Evolutionary conservation across 140 eudicot genomes (phyloP).

Genomic region (Ambrosia hybrid): DNA sequence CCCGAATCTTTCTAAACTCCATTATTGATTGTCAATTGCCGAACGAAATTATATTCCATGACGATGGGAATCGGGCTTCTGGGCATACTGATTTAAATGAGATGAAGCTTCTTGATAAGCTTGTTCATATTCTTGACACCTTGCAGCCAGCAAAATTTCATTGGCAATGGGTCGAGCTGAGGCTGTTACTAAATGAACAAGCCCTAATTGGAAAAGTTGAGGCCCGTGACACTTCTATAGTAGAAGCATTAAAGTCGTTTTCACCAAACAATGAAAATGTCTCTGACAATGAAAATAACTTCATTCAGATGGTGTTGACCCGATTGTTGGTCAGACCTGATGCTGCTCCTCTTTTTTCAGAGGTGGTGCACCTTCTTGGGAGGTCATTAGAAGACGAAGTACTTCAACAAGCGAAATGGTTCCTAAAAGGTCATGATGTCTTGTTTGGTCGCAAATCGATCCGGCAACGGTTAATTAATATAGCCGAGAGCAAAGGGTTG

Average conservation of each 20-base stretch:
- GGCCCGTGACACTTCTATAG: conserved; percentile 56
- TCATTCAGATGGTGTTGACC: conserved; percentile 74
- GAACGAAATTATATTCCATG: conserved; percentile 34
- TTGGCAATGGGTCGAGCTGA: conserved; percentile 98
- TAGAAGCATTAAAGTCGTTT: conserved; percentile 68
- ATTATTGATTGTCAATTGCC: conserved; percentile 80
- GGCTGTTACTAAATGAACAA: conserved; percentile 80
- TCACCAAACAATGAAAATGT: conserved; percentile 62
- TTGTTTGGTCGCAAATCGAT: conserved; percentile 88
- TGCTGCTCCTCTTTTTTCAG: conserved; percentile 92
- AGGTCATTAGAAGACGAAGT: conserved; percentile 85
- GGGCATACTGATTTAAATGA: conserved; percentile 67
- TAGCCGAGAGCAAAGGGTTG: conserved; percentile 72
- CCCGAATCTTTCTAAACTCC: conserved; percentile 78
- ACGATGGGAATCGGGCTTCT: conserved; percentile 55
- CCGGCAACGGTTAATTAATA: conserved; percentile 68
- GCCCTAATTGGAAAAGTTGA: conserved; percentile 71
- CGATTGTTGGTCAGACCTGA: conserved; percentile 93
- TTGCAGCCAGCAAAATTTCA: conserved; percentile 96
- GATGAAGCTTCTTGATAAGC: conserved; percentile 64
- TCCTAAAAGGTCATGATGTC: conserved; percentile 80
- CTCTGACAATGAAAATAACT: conserved; percentile 77
- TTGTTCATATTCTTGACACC: conserved; percentile 77
- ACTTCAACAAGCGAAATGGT: conserved; percentile 85
- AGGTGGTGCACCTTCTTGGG: conserved; percentile 84